Evolutionary conservation across 1,139 yeast species (phyloP), one percentile per base, ranked within the genome.

Genomic region (Candida sp.): DNA sequence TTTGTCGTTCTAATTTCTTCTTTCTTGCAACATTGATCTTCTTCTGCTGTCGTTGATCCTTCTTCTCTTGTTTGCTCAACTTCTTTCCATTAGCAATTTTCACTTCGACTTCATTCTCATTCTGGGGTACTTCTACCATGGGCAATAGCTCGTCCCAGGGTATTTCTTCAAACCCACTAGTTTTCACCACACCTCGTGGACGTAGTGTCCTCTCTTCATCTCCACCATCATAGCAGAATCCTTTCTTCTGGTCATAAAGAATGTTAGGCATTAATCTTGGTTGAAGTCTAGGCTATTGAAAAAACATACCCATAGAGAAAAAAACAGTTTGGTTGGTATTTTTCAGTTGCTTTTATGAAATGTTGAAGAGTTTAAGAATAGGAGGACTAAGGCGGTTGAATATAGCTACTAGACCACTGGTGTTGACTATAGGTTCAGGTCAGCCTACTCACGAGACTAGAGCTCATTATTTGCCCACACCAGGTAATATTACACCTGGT

Each of bases 371-470:
- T 21, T 21, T 23, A 27, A 7, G 8, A 25, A 35, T 5, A 9
- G 29, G 27, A 21, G 15, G 33, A 29, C 22, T 12, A 5, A 27
- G 38, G 19, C n/a, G 21, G 19, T 23, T 36, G 19, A 36, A 36
- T 21, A 4, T 50, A 4, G 35, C 45, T 15, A 47, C 61, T 21
- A 51, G 70, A 40, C 57, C 65, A 6, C 29, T 9, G 29, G 50
- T 60, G 5, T 43, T 41, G 3, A 44, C 68, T 1, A 61, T 70
- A 45, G 60, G 63, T 29, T 69, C 89, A 2, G 98, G 98, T 1
- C 99, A 93, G 63, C 95, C 98, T 0, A 71, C 88, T 6, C 80
- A 76, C 56, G 97, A 89, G 57, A 90, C 96, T 0, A 73, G 97
- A 46, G 95, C 96, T 0, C 78, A 73, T 47, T 82, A 83, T 51